Evolutionary conservation across 495 filamentous ascomycete genomes (phyloP).

Genomic region (Penicillium chermesinum): DNA sequence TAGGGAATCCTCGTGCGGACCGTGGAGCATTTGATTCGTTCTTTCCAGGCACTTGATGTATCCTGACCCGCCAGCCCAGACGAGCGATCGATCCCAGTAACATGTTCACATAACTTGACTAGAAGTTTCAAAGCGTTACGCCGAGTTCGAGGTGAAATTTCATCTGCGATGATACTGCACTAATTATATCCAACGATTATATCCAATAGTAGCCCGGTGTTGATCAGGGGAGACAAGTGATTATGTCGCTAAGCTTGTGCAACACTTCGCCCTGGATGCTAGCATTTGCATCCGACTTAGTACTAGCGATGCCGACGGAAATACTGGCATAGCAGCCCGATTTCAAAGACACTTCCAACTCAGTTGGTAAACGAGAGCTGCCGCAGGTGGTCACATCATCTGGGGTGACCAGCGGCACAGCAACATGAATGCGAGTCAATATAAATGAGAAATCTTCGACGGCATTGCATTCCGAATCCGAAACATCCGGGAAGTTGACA

Average conservation of each 20-base stretch:
- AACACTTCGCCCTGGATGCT: conserved; percentile 52
- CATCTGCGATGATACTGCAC: no score
- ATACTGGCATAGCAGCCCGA: conserved; percentile 56
- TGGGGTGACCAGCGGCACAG: conserved; percentile 41
- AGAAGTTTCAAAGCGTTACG: no score
- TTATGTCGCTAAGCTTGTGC: conserved; percentile 47
- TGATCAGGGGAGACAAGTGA: conserved; percentile 35
- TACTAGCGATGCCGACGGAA: conserved; percentile 54
- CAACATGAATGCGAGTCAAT: conserved; percentile 52
- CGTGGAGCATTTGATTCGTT: neutral
- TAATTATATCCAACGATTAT: no score
- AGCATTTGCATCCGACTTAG: conserved; percentile 53
- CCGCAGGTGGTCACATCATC: conserved; percentile 55
- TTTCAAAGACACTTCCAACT: conserved; percentile 41
- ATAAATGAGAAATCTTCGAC: conserved; percentile 54
- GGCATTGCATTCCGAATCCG: conserved; percentile 37
- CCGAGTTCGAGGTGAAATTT: no score
- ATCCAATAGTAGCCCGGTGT: neutral
- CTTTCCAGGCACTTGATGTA: neutral
- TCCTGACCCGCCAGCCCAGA: neutral
- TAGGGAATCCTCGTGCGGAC: neutral
- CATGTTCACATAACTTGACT: no score
- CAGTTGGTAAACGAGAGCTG: conserved; percentile 50
- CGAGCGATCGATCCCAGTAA: no score
- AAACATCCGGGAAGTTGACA: conserved; percentile 57